These are phyloP conservation scores for Aspergillus nidulans DNA, from an alignment of 495 filamentous ascomycete genomes.

Conservation along the genomic window DNA sequence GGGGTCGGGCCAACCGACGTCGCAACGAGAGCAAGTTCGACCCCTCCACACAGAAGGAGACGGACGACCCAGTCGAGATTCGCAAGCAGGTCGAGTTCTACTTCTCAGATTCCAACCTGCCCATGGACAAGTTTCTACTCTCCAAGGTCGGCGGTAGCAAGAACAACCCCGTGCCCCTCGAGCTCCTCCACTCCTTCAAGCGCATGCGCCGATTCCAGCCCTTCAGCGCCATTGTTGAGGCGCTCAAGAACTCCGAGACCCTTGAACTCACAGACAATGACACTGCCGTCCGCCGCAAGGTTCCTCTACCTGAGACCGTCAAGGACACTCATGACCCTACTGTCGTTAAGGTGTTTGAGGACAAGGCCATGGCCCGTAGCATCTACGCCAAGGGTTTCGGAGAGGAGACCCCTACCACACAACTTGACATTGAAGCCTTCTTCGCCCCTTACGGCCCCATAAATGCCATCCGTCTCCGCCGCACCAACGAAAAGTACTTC, in stretches of 20 bases:
- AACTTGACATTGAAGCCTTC: slow-evolving; percentile 90
- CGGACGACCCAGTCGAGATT: slow-evolving; percentile 70
- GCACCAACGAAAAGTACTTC: slow-evolving; percentile 62
- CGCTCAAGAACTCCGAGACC: slow-evolving; percentile 66
- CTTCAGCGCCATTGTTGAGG: slow-evolving; percentile 71
- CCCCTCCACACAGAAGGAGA: slow-evolving; percentile 54
- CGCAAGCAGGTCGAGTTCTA: slow-evolving; percentile 95
- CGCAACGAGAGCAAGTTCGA: slow-evolving; percentile 61
- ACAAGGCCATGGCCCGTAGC: slow-evolving; percentile 53
- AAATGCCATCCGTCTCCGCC: slow-evolving; percentile 83
- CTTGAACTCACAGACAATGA: slow-evolving; percentile 67
- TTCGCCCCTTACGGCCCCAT: slow-evolving; percentile 75
- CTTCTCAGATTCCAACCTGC: slow-evolving; percentile 89
- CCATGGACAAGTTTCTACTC: slow-evolving; percentile 81
- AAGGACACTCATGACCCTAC: slow-evolving; percentile 37
- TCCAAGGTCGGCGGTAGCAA: slow-evolving; percentile 64
- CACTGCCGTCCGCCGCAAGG: slow-evolving; percentile 71
- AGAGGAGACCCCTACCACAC: slow-evolving; percentile 67
- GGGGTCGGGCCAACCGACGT: slow-evolving; percentile 12
- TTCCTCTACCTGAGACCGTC: slow-evolving; percentile 49
- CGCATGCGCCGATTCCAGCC: slow-evolving; percentile 92
- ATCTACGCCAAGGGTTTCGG: slow-evolving; percentile 90
- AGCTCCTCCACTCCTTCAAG: slow-evolving; percentile 75
- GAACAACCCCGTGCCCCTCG: slow-evolving; percentile 76
- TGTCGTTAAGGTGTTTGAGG: slow-evolving; percentile 53